These are phyloP conservation scores for Brassica hybrid DNA, from an alignment of 441 rosid genomes.

Conservation along the genomic window DNA sequence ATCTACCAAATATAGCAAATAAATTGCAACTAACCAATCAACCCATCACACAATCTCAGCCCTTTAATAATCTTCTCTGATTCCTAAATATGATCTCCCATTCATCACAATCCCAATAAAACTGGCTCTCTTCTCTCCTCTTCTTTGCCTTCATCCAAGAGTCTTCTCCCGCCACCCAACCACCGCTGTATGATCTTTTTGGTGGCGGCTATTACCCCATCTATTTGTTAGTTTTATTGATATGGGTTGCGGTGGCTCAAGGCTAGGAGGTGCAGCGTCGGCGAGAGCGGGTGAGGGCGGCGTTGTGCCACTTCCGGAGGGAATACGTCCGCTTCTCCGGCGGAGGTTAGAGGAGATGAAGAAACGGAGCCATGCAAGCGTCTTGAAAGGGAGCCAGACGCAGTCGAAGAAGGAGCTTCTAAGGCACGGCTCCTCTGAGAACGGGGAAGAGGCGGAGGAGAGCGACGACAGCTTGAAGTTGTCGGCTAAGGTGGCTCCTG, in stretches of 20 bases:
- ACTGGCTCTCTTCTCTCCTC: constrained; percentile 24
- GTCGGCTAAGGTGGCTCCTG: constrained; percentile 46
- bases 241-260: constrained; percentile 67
- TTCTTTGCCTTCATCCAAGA: background rate
- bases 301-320: constrained; percentile 40
- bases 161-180: constrained; percentile 20
- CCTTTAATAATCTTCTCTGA: constrained; percentile 31
- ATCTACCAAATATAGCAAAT: constrained; percentile 32
- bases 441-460: constrained; percentile 42
- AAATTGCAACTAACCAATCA: constrained; percentile 37
- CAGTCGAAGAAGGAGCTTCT: constrained; percentile 65
- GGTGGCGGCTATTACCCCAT: constrained; percentile 26
- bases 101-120: constrained; percentile 11
- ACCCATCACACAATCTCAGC: constrained; percentile 33
- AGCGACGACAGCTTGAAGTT: constrained; percentile 35
- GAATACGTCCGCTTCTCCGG: constrained; percentile 46
- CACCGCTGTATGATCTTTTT: constrained; percentile 31
- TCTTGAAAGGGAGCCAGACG: constrained; percentile 40
- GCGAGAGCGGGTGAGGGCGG: constrained; percentile 22
- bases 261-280: constrained; percentile 28
- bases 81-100: constrained; percentile 28
- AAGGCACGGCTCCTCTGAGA: constrained; percentile 37
- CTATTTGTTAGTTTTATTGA: constrained; percentile 19
- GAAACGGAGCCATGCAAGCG: constrained; percentile 41
- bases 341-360: constrained; percentile 54